Base-by-base conservation (phyloP, 1,284 basidiomycete species). In the Peniophora sp. region DNA sequence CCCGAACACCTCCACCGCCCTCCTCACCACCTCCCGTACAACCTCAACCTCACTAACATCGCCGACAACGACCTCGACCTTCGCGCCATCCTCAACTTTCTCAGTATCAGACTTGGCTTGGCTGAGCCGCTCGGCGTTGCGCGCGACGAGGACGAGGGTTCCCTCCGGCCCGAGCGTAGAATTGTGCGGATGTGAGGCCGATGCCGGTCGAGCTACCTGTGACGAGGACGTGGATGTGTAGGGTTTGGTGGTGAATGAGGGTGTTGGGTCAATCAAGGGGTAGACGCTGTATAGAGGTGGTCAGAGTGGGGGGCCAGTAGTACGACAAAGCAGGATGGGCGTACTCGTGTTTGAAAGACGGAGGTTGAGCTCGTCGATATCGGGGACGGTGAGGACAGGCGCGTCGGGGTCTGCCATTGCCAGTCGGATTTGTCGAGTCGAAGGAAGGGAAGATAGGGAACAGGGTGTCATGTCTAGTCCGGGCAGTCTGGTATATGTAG, bases 1-100 rank as follows among this genome's bases (percentile, higher is more conserved):
- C 9, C 54, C 54, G 34, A 54, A 54, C 22, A 10, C 23, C 27
- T 45, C 41, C 8, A 55, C 52, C 2, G 54, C 42, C 3, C 24
- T 50, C n/a, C 41, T 39, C 15, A 55, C 52, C 8, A 24, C 52
- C 12, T 24, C 24, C 36, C 48, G n/a, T 2, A 42, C 52, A 3
- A 46, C 42, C 12, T 41, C 42, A 3, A 22, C 23, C 18, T 45
- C 22, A 15, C 36, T 18, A 11, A 55, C 27, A 24, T 51, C 39
- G 24, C n/a, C 39, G 8, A 22, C n/a, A 15, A 41, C n/a, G 6
- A 15, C n/a, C n/a, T 17, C n/a, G n/a, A 41, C 39, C 39, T 41
- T n/a, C 5, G 39, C 39, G 5, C 8, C n/a, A n/a, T 5, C 6
- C 5, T 8, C 39, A 8, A 17, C 8, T 15, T 41, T 41, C 20